Conservation (phyloP, 208 protist species). For the Crithidia mellificae region DNA sequence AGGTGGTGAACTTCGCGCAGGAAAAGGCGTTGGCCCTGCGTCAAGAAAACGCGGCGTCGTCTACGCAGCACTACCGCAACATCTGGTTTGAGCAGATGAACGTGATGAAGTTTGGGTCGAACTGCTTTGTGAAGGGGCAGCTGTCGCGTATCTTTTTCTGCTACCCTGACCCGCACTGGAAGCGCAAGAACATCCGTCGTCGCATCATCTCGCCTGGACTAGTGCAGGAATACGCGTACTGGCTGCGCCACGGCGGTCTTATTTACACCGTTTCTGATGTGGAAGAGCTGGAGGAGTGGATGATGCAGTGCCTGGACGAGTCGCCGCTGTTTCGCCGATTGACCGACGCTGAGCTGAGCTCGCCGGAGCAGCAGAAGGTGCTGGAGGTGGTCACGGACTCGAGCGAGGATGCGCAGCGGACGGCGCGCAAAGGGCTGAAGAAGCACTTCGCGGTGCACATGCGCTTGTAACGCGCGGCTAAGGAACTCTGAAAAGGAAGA, state of each 20-base stretch:
- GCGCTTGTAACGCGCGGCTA: constrained; percentile 20
- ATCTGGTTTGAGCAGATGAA: constrained; percentile 95
- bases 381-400: constrained; percentile 62
- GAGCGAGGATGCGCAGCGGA: constrained; percentile 89
- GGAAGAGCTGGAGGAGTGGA: constrained; percentile 92
- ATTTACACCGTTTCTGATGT: constrained; percentile 97
- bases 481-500: background rate
- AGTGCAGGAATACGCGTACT: constrained; percentile 97
- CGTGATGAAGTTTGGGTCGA: constrained; percentile 98
- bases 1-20: constrained; percentile 94
- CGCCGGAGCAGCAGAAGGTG: constrained; percentile 48
- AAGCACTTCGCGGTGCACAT: constrained; percentile 87
- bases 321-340: constrained; percentile 94
- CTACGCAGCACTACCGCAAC: constrained; percentile 92
- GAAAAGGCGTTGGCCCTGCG: constrained; percentile 67
- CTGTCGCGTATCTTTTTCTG: constrained; percentile 97
- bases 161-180: constrained; percentile 99
- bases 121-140: constrained; percentile 97
- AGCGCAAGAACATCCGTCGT: constrained; percentile 96
- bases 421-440: constrained; percentile 70
- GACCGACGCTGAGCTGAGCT: constrained; percentile 62
- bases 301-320: constrained; percentile 89
- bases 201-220: constrained; percentile 96
- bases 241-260: constrained; percentile 91
- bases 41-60: constrained; percentile 53